Conservation (phyloP, 768 basidiomycete species). For the Heimioporus sp. region DNA sequence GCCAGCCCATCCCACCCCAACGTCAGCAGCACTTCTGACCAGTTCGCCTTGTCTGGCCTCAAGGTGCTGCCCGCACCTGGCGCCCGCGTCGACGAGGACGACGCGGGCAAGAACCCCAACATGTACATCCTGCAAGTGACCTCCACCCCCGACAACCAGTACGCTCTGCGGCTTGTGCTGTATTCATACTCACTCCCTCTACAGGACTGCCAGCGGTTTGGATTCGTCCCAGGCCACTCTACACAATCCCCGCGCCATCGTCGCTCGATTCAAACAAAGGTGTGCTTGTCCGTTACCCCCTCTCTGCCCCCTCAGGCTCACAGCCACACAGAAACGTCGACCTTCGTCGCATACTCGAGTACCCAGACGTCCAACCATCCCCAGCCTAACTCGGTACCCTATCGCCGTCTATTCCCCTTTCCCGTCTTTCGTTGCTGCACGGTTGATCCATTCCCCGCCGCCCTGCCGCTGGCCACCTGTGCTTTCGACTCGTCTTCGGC, state of each 20-base stretch:
- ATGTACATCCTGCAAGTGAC: constrained; percentile 80
- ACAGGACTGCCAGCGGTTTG: constrained; percentile 9
- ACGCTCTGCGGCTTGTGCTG: constrained; percentile 4
- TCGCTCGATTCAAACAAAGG: constrained; percentile 72
- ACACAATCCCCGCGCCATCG: constrained; percentile 45
- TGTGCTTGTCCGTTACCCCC: constrained; percentile 21
- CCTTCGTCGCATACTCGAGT: constrained; percentile 57
- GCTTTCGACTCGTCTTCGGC: constrained; percentile 38
- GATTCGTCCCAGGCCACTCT: constrained; percentile 29
- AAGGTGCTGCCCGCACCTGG: constrained; percentile 75
- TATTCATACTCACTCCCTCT: constrained; percentile 1
- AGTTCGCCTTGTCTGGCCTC: constrained; percentile 53
- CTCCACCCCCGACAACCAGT: constrained; percentile 46
- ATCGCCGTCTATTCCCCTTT: constrained; percentile 35
- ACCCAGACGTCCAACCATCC: constrained; percentile 32
- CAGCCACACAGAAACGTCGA: constrained; percentile 43
- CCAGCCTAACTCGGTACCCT: constrained; percentile 10
- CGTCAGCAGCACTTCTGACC: constrained; percentile 49
- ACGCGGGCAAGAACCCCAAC: constrained; percentile 49
- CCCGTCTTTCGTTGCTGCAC: constrained; percentile 35
- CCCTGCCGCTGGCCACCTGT: constrained; percentile 16
- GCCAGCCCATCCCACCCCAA: constrained; percentile 36
- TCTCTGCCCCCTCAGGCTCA: constrained; percentile 12
- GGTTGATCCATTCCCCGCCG: constrained; percentile 19
- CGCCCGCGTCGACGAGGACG: constrained; percentile 49